Conservation (phyloP, 2,329 filamentous ascomycete genomes). For the Didymella exigua region DNA sequence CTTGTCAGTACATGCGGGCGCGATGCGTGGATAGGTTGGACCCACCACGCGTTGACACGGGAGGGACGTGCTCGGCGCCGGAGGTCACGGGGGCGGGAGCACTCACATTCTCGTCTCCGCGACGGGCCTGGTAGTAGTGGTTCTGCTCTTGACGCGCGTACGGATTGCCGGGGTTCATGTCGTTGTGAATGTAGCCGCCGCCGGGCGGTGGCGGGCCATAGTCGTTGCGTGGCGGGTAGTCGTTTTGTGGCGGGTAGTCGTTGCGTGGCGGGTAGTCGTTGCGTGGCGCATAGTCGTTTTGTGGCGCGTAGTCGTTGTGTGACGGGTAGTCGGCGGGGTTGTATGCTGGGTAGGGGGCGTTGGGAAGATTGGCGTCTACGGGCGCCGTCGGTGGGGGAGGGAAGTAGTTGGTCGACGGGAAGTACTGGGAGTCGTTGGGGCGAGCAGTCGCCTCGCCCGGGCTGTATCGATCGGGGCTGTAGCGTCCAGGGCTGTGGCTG, state of each 20-base stretch:
- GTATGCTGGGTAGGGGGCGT: conserved; percentile 40
- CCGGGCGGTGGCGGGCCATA: conserved; percentile 38
- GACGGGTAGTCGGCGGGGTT: conserved; percentile 54
- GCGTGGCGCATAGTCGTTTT: too few relatives aligned
- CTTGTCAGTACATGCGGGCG: conserved; percentile 30
- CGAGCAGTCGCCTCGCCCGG: conserved; percentile 44
- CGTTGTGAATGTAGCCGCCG: conserved; percentile 34
- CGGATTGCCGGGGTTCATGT: conserved; percentile 38
- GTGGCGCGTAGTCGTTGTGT: conserved; percentile 23
- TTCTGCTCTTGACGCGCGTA: conserved; percentile 33
- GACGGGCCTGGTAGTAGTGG: conserved; percentile 45
- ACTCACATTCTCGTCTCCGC: conserved; percentile 58
- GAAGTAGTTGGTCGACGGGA: conserved; percentile 56
- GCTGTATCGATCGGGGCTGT: conserved; percentile 29
- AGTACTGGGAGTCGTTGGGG: conserved; percentile 45
- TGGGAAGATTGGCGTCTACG: conserved; percentile 32
- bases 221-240: conserved; percentile 47
- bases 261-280: conserved; percentile 44
- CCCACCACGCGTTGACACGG: conserved; percentile 20
- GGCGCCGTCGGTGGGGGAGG: conserved; percentile 53
- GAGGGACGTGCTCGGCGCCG: conserved; percentile 26
- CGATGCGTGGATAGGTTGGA: conserved; percentile 23
- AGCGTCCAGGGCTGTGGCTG: conserved; percentile 31
- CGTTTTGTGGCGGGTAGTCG: conserved; percentile 51
- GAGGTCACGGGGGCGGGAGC: conserved; percentile 42